These are phyloP conservation scores for Pseudoperonospora humuli DNA, from an alignment of 352 stramenopile species.

Conservation along the genomic window DNA sequence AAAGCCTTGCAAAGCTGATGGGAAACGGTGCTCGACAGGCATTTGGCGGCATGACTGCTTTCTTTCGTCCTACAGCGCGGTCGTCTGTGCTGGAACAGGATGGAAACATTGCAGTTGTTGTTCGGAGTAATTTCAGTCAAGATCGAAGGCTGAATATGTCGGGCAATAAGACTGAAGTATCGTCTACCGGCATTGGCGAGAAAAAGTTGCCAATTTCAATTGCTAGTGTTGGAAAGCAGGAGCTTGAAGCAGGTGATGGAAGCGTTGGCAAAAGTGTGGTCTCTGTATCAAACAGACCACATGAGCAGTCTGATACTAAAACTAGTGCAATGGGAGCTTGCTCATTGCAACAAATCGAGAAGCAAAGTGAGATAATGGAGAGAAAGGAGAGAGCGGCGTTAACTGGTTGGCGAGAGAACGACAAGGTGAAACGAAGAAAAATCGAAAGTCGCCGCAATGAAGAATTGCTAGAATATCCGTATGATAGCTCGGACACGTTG, in stretches of 20 bases:
- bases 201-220: conserved; percentile 16
- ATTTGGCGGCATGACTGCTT: conserved; percentile 13
- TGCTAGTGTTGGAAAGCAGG: conserved; percentile 2
- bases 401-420: conserved; percentile 13
- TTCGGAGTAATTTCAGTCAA: neutral
- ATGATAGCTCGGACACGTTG: conserved; percentile 34
- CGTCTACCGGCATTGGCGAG: conserved; percentile 4
- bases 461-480: conserved; percentile 55
- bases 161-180: conserved; percentile 3
- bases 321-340: neutral
- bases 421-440: conserved; percentile 14
- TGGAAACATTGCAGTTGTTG: conserved; percentile 1
- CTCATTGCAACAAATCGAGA: conserved; percentile 10
- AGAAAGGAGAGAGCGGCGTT: conserved; percentile 15
- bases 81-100: conserved; percentile 17
- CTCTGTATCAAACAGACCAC: conserved; percentile 7
- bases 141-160: conserved; percentile 15
- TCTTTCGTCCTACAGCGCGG: conserved; percentile 13
- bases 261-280: conserved; percentile 1
- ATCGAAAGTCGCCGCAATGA: conserved; percentile 33
- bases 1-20: conserved; percentile 3
- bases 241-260: neutral
- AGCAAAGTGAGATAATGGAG: conserved; percentile 5
- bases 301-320: conserved; percentile 1
- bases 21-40: conserved; percentile 9